Conservation (phyloP, 2,329 filamentous ascomycete species). For the Coniochaeta sp. region DNA sequence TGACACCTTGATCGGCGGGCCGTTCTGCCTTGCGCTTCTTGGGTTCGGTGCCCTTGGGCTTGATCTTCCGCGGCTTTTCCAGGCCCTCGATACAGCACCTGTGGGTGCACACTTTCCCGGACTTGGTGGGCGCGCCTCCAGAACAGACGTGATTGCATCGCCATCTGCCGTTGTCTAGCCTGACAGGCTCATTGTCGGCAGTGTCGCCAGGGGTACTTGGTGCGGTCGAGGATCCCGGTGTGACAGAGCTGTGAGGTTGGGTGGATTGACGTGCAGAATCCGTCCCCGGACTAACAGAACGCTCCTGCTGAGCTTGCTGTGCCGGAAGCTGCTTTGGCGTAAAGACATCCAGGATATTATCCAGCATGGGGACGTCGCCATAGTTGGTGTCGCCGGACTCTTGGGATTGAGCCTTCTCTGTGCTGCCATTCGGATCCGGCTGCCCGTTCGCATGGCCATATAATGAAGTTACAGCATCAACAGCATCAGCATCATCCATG, state of each 20-base stretch:
- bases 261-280: no score
- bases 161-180: slow-evolving; percentile 65
- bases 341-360: slow-evolving; percentile 33
- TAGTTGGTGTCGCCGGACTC: slow-evolving; percentile 6
- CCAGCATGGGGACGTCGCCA: slow-evolving; percentile 46
- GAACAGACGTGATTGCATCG: slow-evolving; percentile 63
- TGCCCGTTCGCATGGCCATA: no score
- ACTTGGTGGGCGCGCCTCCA: slow-evolving; percentile 27
- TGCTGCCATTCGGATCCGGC: not conserved
- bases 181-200: slow-evolving; percentile 28
- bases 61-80: slow-evolving; percentile 51
- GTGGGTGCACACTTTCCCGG: slow-evolving; percentile 55
- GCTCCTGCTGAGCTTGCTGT: not conserved
- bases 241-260: not conserved
- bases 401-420: slow-evolving; percentile 6
- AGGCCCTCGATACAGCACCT: slow-evolving; percentile 65
- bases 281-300: no score
- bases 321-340: not conserved
- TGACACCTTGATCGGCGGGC: not conserved
- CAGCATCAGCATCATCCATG: slow-evolving; percentile 28
- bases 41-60: slow-evolving; percentile 12
- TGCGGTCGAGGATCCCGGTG: no score
- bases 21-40: slow-evolving; percentile 18
- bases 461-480: slow-evolving; percentile 19
- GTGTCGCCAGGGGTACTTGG: slow-evolving; percentile 3